Percentiles rank a stretch among this genome's conserved stretches.
These are phyloP conservation scores for Alloteropsis semialata DNA, from an alignment of 176 grass and related monocot genomes.

Conservation along the genomic window DNA sequence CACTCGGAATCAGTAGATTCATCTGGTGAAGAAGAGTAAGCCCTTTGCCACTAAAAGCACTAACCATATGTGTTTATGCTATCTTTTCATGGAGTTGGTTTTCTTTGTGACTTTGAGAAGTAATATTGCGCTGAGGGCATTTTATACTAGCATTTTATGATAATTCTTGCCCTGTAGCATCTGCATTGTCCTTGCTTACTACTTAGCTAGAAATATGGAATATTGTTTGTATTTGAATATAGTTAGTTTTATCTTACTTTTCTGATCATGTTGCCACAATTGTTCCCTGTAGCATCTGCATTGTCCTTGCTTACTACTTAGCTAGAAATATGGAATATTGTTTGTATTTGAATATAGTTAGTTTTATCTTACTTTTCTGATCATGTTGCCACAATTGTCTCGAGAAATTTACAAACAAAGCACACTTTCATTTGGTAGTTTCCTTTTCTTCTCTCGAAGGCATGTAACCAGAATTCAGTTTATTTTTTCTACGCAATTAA, in stretches of 20 bases:
- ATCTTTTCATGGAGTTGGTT: not conserved
- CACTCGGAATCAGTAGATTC: conserved; percentile 84
- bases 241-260: no score
- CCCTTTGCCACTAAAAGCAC: conserved; percentile 14
- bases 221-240: not conserved
- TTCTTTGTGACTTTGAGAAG: not conserved
- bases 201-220: not conserved
- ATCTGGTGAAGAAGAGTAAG: conserved; percentile 99
- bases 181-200: not conserved
- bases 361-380: not conserved
- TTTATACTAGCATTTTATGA: not conserved
- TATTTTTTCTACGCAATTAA: conserved; percentile 19
- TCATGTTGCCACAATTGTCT: not conserved
- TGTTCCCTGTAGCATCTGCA: no score
- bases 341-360: not conserved
- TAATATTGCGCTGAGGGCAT: not conserved
- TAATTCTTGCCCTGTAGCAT: not conserved
- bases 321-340: no score
- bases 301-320: no score
- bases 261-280: no score
- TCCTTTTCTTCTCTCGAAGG: not conserved
- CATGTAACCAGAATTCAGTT: not conserved
- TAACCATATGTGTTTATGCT: conserved; percentile 11
- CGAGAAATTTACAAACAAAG: not conserved
- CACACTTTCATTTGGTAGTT: conserved; percentile 14